These are phyloP conservation scores for Malassezia obtusa DNA, from an alignment of 1,284 basidiomycete genomes.

Conservation along the genomic window DNA sequence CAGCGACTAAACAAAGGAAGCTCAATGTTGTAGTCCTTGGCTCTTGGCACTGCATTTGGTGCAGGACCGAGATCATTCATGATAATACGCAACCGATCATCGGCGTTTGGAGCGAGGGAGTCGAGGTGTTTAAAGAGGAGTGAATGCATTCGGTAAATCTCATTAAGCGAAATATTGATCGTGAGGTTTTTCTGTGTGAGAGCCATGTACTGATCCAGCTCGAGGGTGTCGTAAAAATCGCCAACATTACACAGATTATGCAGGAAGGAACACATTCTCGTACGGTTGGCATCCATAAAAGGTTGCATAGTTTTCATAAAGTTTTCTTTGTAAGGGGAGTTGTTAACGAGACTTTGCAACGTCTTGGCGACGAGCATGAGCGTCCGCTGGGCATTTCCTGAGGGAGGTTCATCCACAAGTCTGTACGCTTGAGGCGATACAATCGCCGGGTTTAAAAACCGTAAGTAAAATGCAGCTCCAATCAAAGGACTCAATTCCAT, in stretches of 20 bases:
- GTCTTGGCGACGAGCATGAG: slow-evolving; percentile 97
- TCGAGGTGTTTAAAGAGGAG: slow-evolving; percentile 90
- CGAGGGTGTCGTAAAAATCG: slow-evolving; percentile 96
- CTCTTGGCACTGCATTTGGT: slow-evolving; percentile 85
- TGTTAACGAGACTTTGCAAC: slow-evolving; percentile 97
- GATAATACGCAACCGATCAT: slow-evolving; percentile 88
- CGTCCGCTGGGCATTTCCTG: slow-evolving; percentile 90
- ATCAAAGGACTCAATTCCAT: slow-evolving; percentile 96
- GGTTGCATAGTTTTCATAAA: slow-evolving; percentile 98
- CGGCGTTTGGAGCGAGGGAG: slow-evolving; percentile 86
- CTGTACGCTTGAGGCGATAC: slow-evolving; percentile 99
- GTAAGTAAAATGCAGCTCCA: slow-evolving; percentile 98
- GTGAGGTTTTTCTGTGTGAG: slow-evolving; percentile 95
- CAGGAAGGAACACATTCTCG: slow-evolving; percentile 89
- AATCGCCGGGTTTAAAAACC: slow-evolving; percentile 99
- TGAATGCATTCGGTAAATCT: slow-evolving; percentile 95
- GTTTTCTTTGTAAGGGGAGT: slow-evolving; percentile 93
- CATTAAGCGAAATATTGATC: slow-evolving; percentile 98
- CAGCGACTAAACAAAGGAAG: slow-evolving; percentile 88
- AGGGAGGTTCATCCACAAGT: slow-evolving; percentile 92
- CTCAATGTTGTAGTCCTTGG: slow-evolving; percentile 91
- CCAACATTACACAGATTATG: slow-evolving; percentile 95
- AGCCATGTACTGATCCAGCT: slow-evolving; percentile 99
- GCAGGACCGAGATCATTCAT: slow-evolving; percentile 89
- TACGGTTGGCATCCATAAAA: slow-evolving; percentile 96